Conservation (phyloP, 345 rosid genomes). For the Raphanus sativus region DNA sequence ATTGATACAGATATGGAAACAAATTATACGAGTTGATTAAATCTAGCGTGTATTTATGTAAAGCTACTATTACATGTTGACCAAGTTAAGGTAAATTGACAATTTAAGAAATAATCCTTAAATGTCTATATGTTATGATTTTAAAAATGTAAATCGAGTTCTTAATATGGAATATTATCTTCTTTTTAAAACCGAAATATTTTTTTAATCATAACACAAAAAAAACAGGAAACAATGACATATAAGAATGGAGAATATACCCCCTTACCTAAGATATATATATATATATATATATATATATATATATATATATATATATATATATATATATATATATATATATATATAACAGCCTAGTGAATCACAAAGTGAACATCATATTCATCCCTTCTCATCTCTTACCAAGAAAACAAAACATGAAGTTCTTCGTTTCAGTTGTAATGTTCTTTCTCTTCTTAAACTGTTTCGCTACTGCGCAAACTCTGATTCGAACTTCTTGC, state of each 20-base stretch:
- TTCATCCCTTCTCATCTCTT: not conserved
- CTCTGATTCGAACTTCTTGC: slow-evolving; percentile 35
- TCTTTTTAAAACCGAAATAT: not conserved
- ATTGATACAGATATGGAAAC: not conserved
- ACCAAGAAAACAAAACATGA: not conserved
- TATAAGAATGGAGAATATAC: not conserved
- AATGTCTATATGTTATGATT: not conserved
- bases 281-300: no score
- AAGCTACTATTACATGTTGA: not conserved
- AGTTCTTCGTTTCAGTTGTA: not conserved
- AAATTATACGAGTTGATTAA: not conserved
- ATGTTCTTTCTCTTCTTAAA: slow-evolving; percentile 2
- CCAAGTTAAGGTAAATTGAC: not conserved
- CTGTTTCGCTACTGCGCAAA: slow-evolving; percentile 8
- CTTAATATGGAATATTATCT: not conserved
- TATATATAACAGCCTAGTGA: not conserved
- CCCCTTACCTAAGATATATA: not conserved
- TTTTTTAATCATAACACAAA: not conserved
- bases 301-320: no score
- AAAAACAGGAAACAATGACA: not conserved
- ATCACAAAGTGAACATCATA: not conserved
- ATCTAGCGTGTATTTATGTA: not conserved
- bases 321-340: no score
- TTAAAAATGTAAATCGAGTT: not conserved
- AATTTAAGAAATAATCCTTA: not conserved